These are phyloP conservation scores for Debaryomycetaceae sp. DNA, from an alignment of 1,139 yeast genomes.

Conservation along the genomic window DNA sequence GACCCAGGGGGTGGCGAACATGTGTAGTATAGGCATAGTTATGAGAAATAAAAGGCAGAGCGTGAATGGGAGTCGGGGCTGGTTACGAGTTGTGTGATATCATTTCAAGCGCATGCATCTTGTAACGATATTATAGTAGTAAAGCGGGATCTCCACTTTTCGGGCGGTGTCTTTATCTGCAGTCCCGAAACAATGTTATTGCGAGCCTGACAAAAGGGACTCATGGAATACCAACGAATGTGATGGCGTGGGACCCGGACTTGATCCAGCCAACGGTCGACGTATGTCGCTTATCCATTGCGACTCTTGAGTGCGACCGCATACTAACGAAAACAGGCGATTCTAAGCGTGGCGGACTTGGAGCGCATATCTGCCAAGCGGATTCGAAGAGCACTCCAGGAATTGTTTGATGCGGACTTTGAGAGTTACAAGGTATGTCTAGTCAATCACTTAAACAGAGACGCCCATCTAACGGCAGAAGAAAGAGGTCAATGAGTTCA, in stretches of 20 bases:
- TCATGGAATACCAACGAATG: too few species aligned
- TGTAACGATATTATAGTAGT: too few species aligned
- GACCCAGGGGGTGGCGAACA: too few species aligned
- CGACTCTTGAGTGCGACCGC: background rate
- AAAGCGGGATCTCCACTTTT: too few species aligned
- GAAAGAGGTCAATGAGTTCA: slow-evolving; percentile 49
- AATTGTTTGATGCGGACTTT: slow-evolving; percentile 49
- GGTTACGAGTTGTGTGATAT: too few species aligned
- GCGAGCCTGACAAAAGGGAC: too few species aligned
- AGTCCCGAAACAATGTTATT: too few species aligned
- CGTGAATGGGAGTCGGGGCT: too few species aligned
- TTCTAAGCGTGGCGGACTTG: slow-evolving; percentile 62
- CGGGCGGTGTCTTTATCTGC: too few species aligned
- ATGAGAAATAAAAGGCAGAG: too few species aligned
- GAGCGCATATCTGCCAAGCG: slow-evolving; percentile 64
- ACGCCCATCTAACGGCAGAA: slow-evolving; percentile 17
- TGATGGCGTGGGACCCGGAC: slow-evolving; percentile 13
- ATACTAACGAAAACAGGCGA: slow-evolving; percentile 33
- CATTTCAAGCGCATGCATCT: too few species aligned
- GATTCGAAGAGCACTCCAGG: slow-evolving; percentile 61
- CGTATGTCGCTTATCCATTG: slow-evolving; percentile 25
- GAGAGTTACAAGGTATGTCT: slow-evolving; percentile 34
- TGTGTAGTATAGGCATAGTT: too few species aligned
- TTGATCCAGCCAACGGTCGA: slow-evolving; percentile 59
- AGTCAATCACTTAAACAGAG: background rate